These are phyloP conservation scores for Pachyrhizus erosus DNA, from an alignment of 306 rosid genomes.

Conservation along the genomic window DNA sequence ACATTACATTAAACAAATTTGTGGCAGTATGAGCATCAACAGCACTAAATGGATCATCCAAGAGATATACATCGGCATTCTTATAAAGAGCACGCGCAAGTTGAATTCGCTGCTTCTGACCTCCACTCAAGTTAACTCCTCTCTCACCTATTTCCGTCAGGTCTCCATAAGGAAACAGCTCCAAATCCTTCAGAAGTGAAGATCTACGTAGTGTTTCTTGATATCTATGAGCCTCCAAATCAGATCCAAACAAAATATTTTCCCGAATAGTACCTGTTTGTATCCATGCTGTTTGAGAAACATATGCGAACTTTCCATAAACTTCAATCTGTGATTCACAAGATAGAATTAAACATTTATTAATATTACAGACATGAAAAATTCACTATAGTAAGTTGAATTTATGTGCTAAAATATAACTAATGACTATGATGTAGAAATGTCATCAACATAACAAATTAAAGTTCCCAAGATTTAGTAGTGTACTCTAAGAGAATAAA, in stretches of 20 bases:
- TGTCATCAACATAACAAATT: background rate
- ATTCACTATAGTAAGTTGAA: background rate
- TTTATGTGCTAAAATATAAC: background rate
- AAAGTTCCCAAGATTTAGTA: background rate
- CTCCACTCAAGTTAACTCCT: conserved; percentile 20
- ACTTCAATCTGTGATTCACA: conserved; percentile 43
- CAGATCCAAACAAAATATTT: conserved; percentile 55
- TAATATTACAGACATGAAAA: background rate
- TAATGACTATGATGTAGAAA: background rate
- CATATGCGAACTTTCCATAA: conserved; percentile 54
- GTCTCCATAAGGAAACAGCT: background rate
- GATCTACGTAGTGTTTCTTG: conserved; percentile 31
- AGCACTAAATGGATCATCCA: conserved; percentile 68
- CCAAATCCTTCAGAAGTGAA: background rate
- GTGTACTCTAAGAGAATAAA: background rate
- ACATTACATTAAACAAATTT: conserved; percentile 50
- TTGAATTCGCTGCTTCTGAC: conserved; percentile 22
- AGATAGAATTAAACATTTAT: background rate
- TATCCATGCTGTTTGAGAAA: conserved; percentile 64
- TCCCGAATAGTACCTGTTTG: conserved; percentile 57
- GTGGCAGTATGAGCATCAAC: conserved; percentile 61
- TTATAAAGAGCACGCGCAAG: conserved; percentile 76
- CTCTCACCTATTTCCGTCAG: conserved; percentile 23
- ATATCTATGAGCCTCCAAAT: conserved; percentile 49
- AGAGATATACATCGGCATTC: conserved; percentile 63